Percentiles rank a stretch among this genome's conserved stretches.
These are phyloP conservation scores for Aphanomyces euteiches DNA, from an alignment of 352 stramenopile genomes.

Conservation along the genomic window DNA sequence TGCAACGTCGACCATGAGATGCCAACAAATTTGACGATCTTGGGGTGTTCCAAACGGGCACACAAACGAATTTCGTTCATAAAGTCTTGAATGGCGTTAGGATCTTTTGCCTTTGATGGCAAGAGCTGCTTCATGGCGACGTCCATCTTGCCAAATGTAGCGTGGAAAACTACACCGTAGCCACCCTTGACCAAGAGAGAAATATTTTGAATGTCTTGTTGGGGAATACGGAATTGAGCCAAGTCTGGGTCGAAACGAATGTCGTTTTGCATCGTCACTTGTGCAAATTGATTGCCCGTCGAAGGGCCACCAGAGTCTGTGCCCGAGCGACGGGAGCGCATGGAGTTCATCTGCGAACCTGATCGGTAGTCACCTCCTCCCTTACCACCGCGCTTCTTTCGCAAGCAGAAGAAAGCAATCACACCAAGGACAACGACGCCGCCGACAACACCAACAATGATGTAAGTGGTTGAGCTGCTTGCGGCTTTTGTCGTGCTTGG, in stretches of 20 bases:
- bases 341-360: slow-evolving; percentile 30
- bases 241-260: slow-evolving; percentile 51
- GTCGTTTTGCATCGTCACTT: slow-evolving; percentile 36
- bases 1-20: slow-evolving; percentile 67
- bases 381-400: slow-evolving; percentile 16
- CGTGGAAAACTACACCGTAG: slow-evolving; percentile 69
- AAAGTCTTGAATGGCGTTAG: slow-evolving; percentile 38
- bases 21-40: slow-evolving; percentile 67
- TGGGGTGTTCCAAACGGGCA: slow-evolving; percentile 59
- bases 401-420: slow-evolving; percentile 45
- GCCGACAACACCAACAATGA: slow-evolving; percentile 44
- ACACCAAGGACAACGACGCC: slow-evolving; percentile 44
- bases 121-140: slow-evolving; percentile 65
- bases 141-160: slow-evolving; percentile 60
- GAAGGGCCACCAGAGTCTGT: slow-evolving; percentile 32
- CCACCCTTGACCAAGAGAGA: slow-evolving; percentile 61
- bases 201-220: slow-evolving; percentile 49
- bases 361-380: not conserved
- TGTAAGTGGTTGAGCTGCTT: slow-evolving; percentile 40
- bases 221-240: slow-evolving; percentile 45
- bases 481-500: not conserved
- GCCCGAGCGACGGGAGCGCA: not conserved
- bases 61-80: slow-evolving; percentile 63
- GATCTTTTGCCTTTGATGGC: slow-evolving; percentile 48
- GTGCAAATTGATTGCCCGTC: not conserved